A percentile compares a stretch with the other conserved stretches of the same genome.
Evolutionary conservation across 164 flowering plant genomes (phyloP).

Genomic region (Tinospora cordifolia): DNA sequence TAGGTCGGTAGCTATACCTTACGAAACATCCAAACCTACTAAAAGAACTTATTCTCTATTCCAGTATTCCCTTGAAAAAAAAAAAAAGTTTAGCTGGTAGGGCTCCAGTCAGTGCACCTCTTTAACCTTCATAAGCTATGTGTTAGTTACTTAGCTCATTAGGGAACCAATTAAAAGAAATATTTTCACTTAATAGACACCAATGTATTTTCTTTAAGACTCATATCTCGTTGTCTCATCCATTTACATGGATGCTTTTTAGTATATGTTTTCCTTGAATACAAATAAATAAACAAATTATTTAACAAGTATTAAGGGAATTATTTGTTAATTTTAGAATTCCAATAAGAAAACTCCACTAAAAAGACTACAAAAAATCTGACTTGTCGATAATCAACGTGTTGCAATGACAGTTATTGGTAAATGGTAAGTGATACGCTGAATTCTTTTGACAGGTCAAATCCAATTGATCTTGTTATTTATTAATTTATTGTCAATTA

Average conservation of each 20-base stretch:
- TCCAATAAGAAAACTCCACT: not conserved
- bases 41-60: too few relatives aligned
- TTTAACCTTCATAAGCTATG: not conserved
- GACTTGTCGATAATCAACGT: not conserved
- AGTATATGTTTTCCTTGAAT: not conserved
- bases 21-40: too few relatives aligned
- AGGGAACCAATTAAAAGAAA: not conserved
- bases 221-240: not conserved
- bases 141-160: not conserved
- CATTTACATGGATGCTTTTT: not conserved
- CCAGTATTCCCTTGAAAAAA: too few relatives aligned
- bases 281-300: not conserved
- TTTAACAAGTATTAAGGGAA: not conserved
- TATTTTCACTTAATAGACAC: not conserved
- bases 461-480: too few relatives aligned
- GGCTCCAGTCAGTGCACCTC: not conserved
- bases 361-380: not conserved
- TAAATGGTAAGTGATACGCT: too few relatives aligned
- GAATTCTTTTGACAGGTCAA: too few relatives aligned
- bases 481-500: too few relatives aligned
- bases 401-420: not conserved
- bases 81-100: too few relatives aligned
- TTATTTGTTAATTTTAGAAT: not conserved
- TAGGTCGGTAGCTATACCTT: too few relatives aligned
- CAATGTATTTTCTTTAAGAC: not conserved